Base-by-base conservation (phyloP, 2,329 filamentous ascomycete genomes). In the Pseudogymnoascus sp. region DNA sequence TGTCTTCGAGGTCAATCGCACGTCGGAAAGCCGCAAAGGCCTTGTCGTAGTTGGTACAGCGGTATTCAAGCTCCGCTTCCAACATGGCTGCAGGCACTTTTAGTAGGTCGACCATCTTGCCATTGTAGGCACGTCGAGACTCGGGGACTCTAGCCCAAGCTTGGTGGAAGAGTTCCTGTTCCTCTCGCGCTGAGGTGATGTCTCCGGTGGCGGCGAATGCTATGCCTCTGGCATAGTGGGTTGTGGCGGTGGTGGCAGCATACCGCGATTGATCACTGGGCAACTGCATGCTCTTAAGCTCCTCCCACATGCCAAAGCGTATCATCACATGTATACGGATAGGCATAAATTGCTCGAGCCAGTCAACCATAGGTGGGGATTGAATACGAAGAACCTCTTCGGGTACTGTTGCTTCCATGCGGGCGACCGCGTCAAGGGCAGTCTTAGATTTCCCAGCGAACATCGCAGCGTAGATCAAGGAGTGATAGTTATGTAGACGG, bases 381-480 rank as follows among this genome's bases (percentile, higher is more conserved):
- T 85, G 70, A 3, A 89, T 77, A 0, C 83, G 81, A 0, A 92
- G 77, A 2, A 92, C 73, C 0, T 81, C 80, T 61, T 87, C 83
- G 0, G 88, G 82, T 3, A 92, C 74, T 0, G 84, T 83, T 0
- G 74, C 74, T 68, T 91, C 87, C 58, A 92, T 79, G 48, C 78
- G 75, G 0, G 70, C 67, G 0, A 83, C 81, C 0, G 87, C 86
- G 0, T 87, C 80, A 1, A 92, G 71, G 0, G 88, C 86, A 9
- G 86, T 76, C 25, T 75, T 71, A 1, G 79, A 87, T 70, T 88
- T 83, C 0, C 86, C 90, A 0, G 87, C 83, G 66, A 92, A 88
- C 88, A 92, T 90, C 63, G 89, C 88, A 0, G 86, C 86, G 70
- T 92, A 92, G 59, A 92, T 81, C 2, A 84, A 81, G 66, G 90